Evolutionary conservation across 2,329 filamentous ascomycete species (phyloP).

Genomic region (Aureobasidium sp.): DNA sequence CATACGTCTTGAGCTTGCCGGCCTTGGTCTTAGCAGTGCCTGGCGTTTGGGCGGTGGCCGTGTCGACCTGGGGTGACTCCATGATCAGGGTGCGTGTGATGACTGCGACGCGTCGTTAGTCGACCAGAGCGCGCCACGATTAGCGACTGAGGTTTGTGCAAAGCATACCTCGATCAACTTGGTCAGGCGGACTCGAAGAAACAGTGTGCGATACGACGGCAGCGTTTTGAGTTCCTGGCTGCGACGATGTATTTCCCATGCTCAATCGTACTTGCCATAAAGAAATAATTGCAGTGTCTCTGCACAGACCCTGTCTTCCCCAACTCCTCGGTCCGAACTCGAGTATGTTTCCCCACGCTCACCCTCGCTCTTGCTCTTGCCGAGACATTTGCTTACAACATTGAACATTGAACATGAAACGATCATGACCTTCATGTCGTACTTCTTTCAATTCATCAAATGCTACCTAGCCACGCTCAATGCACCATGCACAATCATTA

Average conservation of each 20-base stretch:
- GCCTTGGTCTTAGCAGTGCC: slow-evolving; percentile 6
- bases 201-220: not conserved
- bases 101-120: slow-evolving; percentile 12
- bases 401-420: not conserved
- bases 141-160: not conserved
- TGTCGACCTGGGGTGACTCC: slow-evolving; percentile 2
- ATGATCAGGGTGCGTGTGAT: not conserved
- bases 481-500: slow-evolving; percentile 2
- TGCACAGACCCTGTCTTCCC: not conserved
- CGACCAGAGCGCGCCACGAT: not conserved
- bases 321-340: slow-evolving; percentile 2
- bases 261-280: not conserved
- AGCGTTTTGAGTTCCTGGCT: slow-evolving; percentile 1
- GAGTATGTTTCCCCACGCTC: not conserved
- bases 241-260: slow-evolving; percentile 9
- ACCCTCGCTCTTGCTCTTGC: not conserved
- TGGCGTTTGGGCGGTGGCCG: not conserved
- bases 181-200: not conserved
- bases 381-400: not conserved
- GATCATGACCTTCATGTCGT: not conserved
- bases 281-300: slow-evolving; percentile 10
- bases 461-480: slow-evolving; percentile 6
- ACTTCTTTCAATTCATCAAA: not conserved
- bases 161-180: not conserved
- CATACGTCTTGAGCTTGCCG: slow-evolving; percentile 12